Conservation (phyloP, 2,329 filamentous ascomycete genomes). For the Alternaria sp. region DNA sequence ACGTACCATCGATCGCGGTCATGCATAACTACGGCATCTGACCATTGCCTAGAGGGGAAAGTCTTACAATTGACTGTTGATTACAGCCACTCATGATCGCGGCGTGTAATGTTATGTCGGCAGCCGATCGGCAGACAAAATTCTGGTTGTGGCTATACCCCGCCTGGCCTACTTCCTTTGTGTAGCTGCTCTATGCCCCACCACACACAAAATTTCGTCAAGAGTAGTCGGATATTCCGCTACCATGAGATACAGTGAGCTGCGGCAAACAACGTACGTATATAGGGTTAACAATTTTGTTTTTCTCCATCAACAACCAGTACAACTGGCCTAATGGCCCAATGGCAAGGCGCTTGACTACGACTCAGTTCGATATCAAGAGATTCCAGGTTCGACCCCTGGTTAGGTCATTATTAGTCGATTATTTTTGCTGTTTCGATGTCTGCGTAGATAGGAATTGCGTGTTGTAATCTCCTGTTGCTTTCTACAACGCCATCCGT, state of each 20-base stretch:
- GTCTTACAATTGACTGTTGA: background rate
- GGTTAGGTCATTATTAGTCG: too few relatives aligned
- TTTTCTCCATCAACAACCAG: background rate
- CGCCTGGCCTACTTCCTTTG: background rate
- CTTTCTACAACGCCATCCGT: too few relatives aligned
- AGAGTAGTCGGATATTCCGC: too few relatives aligned
- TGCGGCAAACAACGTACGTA: too few relatives aligned
- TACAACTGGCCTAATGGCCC: slow-evolving; percentile 54
- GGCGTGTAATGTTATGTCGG: background rate
- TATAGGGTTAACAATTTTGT: background rate
- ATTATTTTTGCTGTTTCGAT: too few relatives aligned
- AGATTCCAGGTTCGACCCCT: slow-evolving; percentile 35
- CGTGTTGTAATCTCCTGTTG: too few relatives aligned
- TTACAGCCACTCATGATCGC: background rate
- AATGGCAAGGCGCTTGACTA: slow-evolving; percentile 68
- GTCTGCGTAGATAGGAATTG: too few relatives aligned
- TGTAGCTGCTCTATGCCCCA: background rate
- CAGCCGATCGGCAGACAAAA: background rate
- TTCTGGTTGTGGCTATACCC: background rate
- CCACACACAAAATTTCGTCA: background rate
- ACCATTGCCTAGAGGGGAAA: background rate
- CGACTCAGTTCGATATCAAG: slow-evolving; percentile 48
- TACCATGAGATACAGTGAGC: too few relatives aligned
- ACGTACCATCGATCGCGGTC: background rate
- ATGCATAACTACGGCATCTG: background rate